A percentile compares a stretch with the other conserved stretches of the same genome.
These are phyloP conservation scores for Cicer bijugum DNA, from an alignment of 306 rosid genomes.

Conservation along the genomic window DNA sequence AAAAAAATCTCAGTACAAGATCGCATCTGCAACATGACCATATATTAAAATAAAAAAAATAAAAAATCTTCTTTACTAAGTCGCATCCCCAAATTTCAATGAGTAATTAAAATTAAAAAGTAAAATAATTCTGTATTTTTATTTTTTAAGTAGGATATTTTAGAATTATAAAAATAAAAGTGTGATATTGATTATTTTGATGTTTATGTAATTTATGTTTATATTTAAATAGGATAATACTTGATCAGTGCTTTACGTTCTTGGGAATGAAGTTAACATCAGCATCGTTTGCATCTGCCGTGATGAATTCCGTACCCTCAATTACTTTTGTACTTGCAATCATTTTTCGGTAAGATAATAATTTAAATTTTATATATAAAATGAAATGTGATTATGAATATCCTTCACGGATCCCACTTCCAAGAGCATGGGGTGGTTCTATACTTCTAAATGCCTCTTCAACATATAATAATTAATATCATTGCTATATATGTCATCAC, in stretches of 20 bases:
- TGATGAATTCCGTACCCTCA: conserved; percentile 50
- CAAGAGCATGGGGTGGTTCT: background rate
- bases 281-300: conserved; percentile 54
- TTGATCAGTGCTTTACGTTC: conserved; percentile 52
- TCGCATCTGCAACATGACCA: too few species aligned
- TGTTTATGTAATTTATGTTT: too few species aligned
- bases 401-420: conserved; percentile 47
- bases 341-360: conserved; percentile 39
- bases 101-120: too few species aligned
- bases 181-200: too few species aligned
- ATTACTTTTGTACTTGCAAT: conserved; percentile 51
- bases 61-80: too few species aligned
- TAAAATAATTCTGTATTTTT: too few species aligned
- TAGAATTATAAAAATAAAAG: too few species aligned
- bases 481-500: conserved; percentile 34
- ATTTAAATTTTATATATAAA: conserved; percentile 13
- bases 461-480: conserved; percentile 2
- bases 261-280: conserved; percentile 48
- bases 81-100: too few species aligned
- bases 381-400: background rate
- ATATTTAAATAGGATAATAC: background rate
- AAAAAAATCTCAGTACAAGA: too few species aligned
- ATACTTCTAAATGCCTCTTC: background rate
- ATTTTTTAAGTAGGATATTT: too few species aligned
- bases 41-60: too few species aligned